Evolutionary conservation across 129 eudicot species (phyloP).

Genomic region (Centrapalus pauciflorus): DNA sequence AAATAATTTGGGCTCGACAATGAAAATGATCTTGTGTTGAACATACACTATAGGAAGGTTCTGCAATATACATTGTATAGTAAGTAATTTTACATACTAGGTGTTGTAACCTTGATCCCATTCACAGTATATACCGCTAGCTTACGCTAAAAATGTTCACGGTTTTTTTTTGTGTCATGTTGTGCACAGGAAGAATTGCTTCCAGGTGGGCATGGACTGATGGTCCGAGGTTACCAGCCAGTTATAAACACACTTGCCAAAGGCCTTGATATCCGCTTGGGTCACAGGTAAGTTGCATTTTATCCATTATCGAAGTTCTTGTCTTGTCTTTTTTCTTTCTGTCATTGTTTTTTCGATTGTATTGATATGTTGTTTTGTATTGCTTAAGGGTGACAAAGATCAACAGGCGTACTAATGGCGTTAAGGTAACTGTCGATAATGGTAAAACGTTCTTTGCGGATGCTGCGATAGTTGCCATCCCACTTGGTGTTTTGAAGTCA

Average conservation of each 20-base stretch:
- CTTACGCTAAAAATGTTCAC: constrained; percentile 4
- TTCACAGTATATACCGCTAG: not conserved
- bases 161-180: constrained; percentile 4
- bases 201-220: constrained; percentile 83
- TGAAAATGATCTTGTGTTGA: too few species aligned
- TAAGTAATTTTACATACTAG: too few species aligned
- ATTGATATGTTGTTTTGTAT: not conserved
- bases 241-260: constrained; percentile 68
- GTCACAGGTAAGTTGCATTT: constrained; percentile 40
- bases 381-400: constrained; percentile 59
- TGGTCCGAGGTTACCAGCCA: constrained; percentile 71
- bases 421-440: constrained; percentile 71
- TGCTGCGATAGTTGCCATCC: constrained; percentile 78
- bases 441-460: constrained; percentile 81
- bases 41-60: too few species aligned
- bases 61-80: too few species aligned
- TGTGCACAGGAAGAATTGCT: constrained; percentile 58
- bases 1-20: too few species aligned
- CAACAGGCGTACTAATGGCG: constrained; percentile 54
- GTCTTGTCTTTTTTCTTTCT: too few species aligned
- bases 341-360: too few species aligned
- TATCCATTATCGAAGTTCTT: not conserved
- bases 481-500: constrained; percentile 92
- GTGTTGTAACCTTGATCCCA: too few species aligned
- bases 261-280: constrained; percentile 66